phyloP scores from a whole-genome alignment of 208 protist species.

The Leishmania turanica region DNA sequence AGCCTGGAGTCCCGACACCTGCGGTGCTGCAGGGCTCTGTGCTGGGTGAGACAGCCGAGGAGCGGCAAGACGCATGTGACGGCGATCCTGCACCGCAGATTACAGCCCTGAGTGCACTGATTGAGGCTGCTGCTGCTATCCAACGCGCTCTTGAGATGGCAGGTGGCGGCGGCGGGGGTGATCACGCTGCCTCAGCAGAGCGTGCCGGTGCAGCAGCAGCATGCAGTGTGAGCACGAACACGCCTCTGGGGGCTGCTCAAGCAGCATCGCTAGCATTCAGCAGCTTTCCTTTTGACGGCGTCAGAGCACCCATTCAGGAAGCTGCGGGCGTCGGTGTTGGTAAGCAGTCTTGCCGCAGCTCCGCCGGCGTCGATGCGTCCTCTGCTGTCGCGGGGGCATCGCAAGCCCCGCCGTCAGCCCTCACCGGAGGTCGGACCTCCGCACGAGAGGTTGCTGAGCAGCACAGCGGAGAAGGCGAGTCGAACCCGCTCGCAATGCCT shows the following conservation, averaged over 20 bases:
- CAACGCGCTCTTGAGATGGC: slow-evolving; percentile 4
- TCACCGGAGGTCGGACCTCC: background rate
- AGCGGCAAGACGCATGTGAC: background rate
- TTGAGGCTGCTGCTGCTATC: slow-evolving; percentile 15
- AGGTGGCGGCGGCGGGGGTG: background rate
- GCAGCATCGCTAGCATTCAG: background rate
- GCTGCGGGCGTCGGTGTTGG: background rate
- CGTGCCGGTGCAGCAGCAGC: background rate
- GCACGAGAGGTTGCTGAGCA: background rate
- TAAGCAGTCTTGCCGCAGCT: background rate
- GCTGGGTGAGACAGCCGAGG: background rate
- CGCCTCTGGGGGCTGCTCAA: background rate
- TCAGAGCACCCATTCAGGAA: background rate
- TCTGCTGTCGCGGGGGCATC: background rate
- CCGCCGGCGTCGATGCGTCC: background rate
- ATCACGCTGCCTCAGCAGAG: background rate
- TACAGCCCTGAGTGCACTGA: slow-evolving; percentile 11
- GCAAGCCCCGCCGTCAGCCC: background rate
- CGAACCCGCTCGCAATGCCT: background rate
- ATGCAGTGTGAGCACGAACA: background rate
- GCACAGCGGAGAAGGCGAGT: background rate
- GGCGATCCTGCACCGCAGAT: slow-evolving; percentile 9
- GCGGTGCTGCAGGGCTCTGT: background rate
- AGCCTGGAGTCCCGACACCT: background rate
- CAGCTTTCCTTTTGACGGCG: background rate